phyloP scores from a whole-genome alignment of 208 protist genomes.

The Trypanosoma cruzi region DNA sequence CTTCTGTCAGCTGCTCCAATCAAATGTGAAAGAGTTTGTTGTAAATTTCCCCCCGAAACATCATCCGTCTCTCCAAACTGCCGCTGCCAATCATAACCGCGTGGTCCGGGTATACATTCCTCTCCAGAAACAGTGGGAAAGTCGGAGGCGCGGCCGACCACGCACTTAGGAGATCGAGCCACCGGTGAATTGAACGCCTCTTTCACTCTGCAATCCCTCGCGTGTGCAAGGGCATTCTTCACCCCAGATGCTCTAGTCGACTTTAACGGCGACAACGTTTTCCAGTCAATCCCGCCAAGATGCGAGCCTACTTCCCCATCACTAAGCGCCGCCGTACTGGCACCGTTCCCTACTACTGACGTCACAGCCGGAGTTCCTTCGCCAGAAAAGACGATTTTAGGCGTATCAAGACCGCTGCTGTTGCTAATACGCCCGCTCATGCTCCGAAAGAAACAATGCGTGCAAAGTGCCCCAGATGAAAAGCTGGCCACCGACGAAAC shows the following conservation, averaged over 20 bases:
- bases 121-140: neutral
- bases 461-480: neutral
- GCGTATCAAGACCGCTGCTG: slow-evolving; percentile 7
- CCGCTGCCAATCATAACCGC: slow-evolving; percentile 5
- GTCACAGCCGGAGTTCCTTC: neutral
- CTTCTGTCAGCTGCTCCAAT: neutral
- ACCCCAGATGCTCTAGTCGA: neutral
- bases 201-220: neutral
- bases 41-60: slow-evolving; percentile 9
- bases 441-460: neutral
- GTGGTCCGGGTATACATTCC: neutral
- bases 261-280: neutral
- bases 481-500: neutral
- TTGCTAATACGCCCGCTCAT: slow-evolving; percentile 1
- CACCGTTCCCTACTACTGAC: no score
- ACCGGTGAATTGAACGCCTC: neutral
- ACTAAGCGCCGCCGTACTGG: neutral
- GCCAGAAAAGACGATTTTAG: slow-evolving; percentile 9
- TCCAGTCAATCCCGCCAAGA: neutral
- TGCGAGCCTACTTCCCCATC: neutral
- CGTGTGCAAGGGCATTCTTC: no score
- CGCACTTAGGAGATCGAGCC: no score
- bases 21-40: slow-evolving; percentile 19
- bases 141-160: neutral
- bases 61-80: slow-evolving; percentile 7